These are phyloP conservation scores for Ceratobasidium sp. DNA, from an alignment of 1,284 basidiomycete species.

Conservation along the genomic window DNA sequence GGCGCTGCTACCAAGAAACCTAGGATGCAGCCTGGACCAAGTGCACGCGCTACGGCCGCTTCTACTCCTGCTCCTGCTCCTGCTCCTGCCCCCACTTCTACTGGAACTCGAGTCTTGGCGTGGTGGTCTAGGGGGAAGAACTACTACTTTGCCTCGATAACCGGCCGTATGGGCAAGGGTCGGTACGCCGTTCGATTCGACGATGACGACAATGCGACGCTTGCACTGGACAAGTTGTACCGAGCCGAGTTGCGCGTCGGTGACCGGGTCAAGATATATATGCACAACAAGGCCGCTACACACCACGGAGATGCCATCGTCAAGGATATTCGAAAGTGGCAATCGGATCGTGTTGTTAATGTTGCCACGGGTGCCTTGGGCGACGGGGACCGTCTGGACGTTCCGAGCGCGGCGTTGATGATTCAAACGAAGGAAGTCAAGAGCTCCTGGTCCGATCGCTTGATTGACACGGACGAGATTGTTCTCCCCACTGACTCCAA, in stretches of 20 bases:
- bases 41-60: slow-evolving; percentile 13
- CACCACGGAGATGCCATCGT: slow-evolving; percentile 56
- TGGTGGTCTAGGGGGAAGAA: slow-evolving; percentile 71
- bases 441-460: slow-evolving; percentile 51
- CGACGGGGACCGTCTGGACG: slow-evolving; percentile 49
- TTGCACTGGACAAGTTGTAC: slow-evolving; percentile 69
- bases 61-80: slow-evolving; percentile 49
- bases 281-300: slow-evolving; percentile 39
- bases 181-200: slow-evolving; percentile 67
- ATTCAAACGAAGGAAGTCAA: slow-evolving; percentile 41
- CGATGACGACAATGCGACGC: slow-evolving; percentile 63
- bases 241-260: slow-evolving; percentile 64
- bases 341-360: slow-evolving; percentile 57
- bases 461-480: slow-evolving; percentile 59
- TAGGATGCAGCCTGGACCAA: not conserved
- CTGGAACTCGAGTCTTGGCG: slow-evolving; percentile 72
- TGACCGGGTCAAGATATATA: slow-evolving; percentile 67
- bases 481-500: slow-evolving; percentile 24
- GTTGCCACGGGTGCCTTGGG: slow-evolving; percentile 61
- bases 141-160: slow-evolving; percentile 72
- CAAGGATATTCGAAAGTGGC: slow-evolving; percentile 58
- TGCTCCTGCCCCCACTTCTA: slow-evolving; percentile 50
- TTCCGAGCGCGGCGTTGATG: slow-evolving; percentile 20
- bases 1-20: slow-evolving; percentile 46
- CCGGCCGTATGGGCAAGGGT: slow-evolving; percentile 53